Evolutionary conservation across 2,329 filamentous ascomycete species (phyloP), one percentile per base, ranked within the genome.

Genomic region (Beauveria scarabaeidicola): DNA sequence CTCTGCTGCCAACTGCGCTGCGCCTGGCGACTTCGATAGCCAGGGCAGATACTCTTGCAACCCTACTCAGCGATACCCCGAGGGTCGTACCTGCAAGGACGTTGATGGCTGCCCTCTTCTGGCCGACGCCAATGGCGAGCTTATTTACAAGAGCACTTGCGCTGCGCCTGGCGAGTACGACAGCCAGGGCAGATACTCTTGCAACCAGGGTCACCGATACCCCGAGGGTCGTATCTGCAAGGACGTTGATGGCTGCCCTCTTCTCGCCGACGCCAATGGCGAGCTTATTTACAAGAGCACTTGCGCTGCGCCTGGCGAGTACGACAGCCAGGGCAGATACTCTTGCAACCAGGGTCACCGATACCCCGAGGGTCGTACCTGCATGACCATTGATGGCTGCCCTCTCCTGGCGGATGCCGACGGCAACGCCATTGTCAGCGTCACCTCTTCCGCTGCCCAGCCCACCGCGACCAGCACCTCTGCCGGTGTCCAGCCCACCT

Each of bases 201-300:
- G 64, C 62, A 65, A 65, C 62, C 64, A 64, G 17, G 64, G 63
- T 3, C 62, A 64, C 43, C 44, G 63, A 58, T 65, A 65, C 54
- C 64, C 64, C 52, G 50, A 56, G 40, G 63, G 63, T 8, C 63
- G 64, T 61, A 43, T n/a, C 11, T 66, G 64, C 63, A 46, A 32
- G 13, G 10, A 43, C n/a, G 32, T 63, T 38, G 56, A 61, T 15
- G 64, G 61, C 23, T 66, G 64, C 61, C 59, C 60, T 38, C 55
- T 55, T 38, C 61, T 58, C 10, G 19, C 3, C 15, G 56, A 38
- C 25, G 17, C 38, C 21, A 29, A n/a, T n/a, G 51, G 51, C 15
- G 1, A 53, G 29, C 8, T n/a, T 5, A 40, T 40, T 2, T 2
- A 2, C 5, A 40, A 40, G 38, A 40, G 21, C 51, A 43, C 9